A percentile compares a stretch with the other conserved stretches of the same genome.
Conservation (phyloP, 768 basidiomycete genomes). For the Mycena galericulata region DNA sequence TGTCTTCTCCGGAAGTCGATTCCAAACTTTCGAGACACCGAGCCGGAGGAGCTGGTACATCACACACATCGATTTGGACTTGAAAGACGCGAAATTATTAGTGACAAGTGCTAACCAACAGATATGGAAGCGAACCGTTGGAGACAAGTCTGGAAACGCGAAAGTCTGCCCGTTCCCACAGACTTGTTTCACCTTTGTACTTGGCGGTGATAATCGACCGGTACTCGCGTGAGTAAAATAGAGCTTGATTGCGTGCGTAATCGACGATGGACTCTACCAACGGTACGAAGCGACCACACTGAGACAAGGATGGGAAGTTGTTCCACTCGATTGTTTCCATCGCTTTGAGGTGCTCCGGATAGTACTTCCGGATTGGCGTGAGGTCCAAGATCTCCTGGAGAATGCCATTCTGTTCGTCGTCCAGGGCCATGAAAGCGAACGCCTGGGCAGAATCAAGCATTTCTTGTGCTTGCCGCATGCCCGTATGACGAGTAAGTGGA, state of each 20-base stretch:
- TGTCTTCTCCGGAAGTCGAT: neutral
- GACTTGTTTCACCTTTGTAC: neutral
- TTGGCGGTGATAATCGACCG: neutral
- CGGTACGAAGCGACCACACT: conserved; percentile 45
- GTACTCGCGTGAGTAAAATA: conserved; percentile 1
- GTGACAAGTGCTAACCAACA: neutral
- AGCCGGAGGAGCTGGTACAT: neutral
- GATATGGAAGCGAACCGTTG: neutral
- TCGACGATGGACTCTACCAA: conserved; percentile 44
- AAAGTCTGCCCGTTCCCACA: conserved; percentile 23
- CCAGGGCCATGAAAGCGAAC: conserved; percentile 54
- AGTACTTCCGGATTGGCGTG: conserved; percentile 49
- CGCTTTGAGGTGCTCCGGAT: conserved; percentile 48
- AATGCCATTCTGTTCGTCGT: conserved; percentile 43
- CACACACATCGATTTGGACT: neutral
- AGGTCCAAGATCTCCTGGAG: conserved; percentile 49
- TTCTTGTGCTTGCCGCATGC: conserved; percentile 58
- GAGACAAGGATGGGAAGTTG: conserved; percentile 39
- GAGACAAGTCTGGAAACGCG: conserved; percentile 10
- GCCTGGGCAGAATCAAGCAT: conserved; percentile 51
- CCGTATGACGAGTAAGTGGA: conserved; percentile 56
- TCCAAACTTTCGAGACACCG: conserved; percentile 8
- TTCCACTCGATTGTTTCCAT: conserved; percentile 58
- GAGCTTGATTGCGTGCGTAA: conserved; percentile 26
- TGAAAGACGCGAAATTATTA: neutral